Evolutionary conservation across 768 basidiomycete genomes (phyloP).

Genomic region (Calocybe gangraenosa): DNA sequence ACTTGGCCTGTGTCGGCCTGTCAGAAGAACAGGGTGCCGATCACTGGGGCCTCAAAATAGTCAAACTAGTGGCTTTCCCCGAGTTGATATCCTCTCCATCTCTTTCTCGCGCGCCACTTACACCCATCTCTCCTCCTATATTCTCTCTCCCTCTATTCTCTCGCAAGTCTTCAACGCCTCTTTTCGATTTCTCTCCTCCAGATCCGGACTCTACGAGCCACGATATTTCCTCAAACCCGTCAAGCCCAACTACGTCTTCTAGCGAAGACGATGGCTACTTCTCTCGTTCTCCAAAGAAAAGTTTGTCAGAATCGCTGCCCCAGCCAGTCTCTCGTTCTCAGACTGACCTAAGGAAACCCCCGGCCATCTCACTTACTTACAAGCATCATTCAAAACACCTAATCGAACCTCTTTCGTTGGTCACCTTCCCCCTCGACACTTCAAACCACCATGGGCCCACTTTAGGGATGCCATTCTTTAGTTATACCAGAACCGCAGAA

Average conservation of each 20-base stretch:
- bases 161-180: slow-evolving; percentile 4
- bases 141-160: slow-evolving; percentile 1
- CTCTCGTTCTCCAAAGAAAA: slow-evolving; percentile 50
- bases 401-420: slow-evolving; percentile 24
- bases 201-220: neutral
- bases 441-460: slow-evolving; percentile 7
- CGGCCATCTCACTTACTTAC: slow-evolving; percentile 21
- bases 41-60: slow-evolving; percentile 71
- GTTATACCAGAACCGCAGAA: slow-evolving; percentile 72
- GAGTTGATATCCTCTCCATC: slow-evolving; percentile 50
- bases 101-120: slow-evolving; percentile 8
- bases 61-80: slow-evolving; percentile 74
- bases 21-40: slow-evolving; percentile 61
- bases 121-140: slow-evolving; percentile 9
- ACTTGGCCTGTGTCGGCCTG: slow-evolving; percentile 73
- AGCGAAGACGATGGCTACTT: slow-evolving; percentile 56
- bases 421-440: slow-evolving; percentile 4
- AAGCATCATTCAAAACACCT: slow-evolving; percentile 35
- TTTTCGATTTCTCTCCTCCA: slow-evolving; percentile 14
- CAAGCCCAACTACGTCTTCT: slow-evolving; percentile 22
- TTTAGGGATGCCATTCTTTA: slow-evolving; percentile 65
- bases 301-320: slow-evolving; percentile 28
- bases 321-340: slow-evolving; percentile 40
- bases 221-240: slow-evolving; percentile 7
- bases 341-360: slow-evolving; percentile 32